Evolutionary conservation across 768 basidiomycete species (phyloP), one percentile per base, ranked within the genome.

Genomic region (Mycena amicta): DNA sequence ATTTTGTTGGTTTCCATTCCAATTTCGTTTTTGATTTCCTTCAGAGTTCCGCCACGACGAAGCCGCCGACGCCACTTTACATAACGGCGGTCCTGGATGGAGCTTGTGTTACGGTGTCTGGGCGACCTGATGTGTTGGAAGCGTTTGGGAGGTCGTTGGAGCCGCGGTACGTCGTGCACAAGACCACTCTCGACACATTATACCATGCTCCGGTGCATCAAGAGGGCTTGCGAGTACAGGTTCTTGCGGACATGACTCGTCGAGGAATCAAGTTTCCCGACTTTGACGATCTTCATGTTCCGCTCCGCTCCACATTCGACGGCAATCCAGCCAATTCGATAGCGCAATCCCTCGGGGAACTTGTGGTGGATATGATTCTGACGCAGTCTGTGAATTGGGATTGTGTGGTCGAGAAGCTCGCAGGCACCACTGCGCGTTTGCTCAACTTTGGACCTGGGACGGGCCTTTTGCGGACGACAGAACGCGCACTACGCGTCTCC

Each of bases 361-460:
- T 70, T 18, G 77, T 84, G 18, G 66, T 81, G 29, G 77, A 81
- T 60, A 78, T 82, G 77, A 67, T 86, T 11, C 72, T 86, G 22
- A 69, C 75, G 23, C 74, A 80, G 52, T 80, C 80, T 0, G 82
- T 84, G 29, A 77, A 80, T 56, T 87, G 86, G 86, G 73, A 79
- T 63, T 60, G 70, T 2, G 75, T 82, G 25, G 69, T 75, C 6
- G 65, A 71, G 25, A 53, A 4, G 13, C 37, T 22, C 51, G 46
- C 5, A 26, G 5, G 49, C 26, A 5, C 16, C 4, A 8, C 12
- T 13, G 29, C 59, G 27, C 45, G 53, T 8, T 4, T 72, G 2
- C 25, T 78, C 46, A 78, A 77, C 43, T 58, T 78, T 41, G 77
- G 77, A 15, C 78, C 76, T 2, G 74, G 77, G 45, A 61, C 62